Percentiles rank a stretch among this genome's conserved stretches.
Evolutionary conservation across 2,329 filamentous ascomycete species (phyloP).

Genomic region (Sporothrix globosa): DNA sequence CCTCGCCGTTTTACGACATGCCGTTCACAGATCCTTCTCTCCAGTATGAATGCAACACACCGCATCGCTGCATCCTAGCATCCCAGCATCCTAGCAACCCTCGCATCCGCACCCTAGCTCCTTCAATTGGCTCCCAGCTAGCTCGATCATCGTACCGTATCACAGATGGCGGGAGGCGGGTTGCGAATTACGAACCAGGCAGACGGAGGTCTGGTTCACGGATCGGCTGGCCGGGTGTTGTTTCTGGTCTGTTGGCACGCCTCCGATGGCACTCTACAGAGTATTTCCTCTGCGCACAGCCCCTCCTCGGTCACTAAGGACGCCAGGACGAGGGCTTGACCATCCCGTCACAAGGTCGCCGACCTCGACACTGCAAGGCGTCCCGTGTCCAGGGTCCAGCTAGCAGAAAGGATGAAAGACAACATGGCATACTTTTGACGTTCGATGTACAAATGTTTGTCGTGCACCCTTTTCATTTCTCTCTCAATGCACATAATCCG

Average conservation of each 20-base stretch:
- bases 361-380: conserved; percentile 21
- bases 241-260: not conserved
- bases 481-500: too few relatives aligned
- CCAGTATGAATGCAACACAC: conserved; percentile 17
- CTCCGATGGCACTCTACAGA: not conserved
- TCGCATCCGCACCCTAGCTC: not conserved
- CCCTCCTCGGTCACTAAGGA: not conserved
- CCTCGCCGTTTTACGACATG: conserved; percentile 18
- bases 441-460: too few relatives aligned
- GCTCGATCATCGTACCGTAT: conserved; percentile 16
- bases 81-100: not conserved
- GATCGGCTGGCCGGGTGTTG: not conserved
- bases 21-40: conserved; percentile 22
- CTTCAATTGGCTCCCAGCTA: not conserved
- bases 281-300: not conserved
- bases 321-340: not conserved
- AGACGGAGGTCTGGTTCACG: conserved; percentile 3
- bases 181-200: conserved; percentile 1
- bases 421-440: not conserved
- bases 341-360: conserved; percentile 19
- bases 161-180: conserved; percentile 8
- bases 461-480: not conserved
- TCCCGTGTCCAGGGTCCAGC: not conserved
- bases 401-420: not conserved
- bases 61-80: not conserved